Conservation (phyloP, 2,329 filamentous ascomycete genomes). For the Fusarium nelsonii region DNA sequence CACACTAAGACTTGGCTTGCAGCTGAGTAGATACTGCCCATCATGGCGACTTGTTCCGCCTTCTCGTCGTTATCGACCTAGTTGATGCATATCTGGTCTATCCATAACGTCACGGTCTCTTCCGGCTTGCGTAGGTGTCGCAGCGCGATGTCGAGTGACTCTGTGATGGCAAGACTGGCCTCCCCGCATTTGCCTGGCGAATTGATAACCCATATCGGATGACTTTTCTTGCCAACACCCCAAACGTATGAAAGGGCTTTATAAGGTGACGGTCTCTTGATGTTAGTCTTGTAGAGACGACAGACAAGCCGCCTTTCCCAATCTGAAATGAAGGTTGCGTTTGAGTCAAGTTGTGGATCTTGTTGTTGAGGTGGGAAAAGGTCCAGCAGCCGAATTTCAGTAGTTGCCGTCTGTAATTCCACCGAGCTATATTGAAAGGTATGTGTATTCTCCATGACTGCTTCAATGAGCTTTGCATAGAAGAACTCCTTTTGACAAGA, state of each 20-base stretch:
- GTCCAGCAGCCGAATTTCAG: neutral
- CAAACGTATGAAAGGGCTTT: conserved; percentile 3
- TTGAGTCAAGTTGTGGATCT: fast-evolving
- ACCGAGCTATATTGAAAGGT: neutral
- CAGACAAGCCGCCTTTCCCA: neutral
- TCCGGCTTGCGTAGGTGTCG: neutral
- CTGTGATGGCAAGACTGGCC: neutral
- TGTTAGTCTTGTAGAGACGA: neutral
- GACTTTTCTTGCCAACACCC: neutral
- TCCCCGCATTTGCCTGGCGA: neutral
- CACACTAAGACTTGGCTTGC: neutral
- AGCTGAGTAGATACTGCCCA: neutral
- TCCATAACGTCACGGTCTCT: neutral
- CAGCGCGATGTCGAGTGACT: neutral
- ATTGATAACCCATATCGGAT: neutral
- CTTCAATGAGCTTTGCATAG: too few relatives aligned
- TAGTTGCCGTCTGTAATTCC: neutral
- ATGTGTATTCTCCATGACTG: neutral
- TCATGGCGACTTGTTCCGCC: neutral
- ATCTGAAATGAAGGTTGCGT: fast-evolving
- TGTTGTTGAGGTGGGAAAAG: neutral
- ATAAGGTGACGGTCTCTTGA: fast-evolving
- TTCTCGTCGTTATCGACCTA: neutral
- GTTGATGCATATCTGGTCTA: neutral
- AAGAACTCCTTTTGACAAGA: too few relatives aligned